Percentiles rank a stretch among this genome's conserved stretches.
Conservation (phyloP, 2,329 filamentous ascomycete species). For the Sodiomyces alkalinus region DNA sequence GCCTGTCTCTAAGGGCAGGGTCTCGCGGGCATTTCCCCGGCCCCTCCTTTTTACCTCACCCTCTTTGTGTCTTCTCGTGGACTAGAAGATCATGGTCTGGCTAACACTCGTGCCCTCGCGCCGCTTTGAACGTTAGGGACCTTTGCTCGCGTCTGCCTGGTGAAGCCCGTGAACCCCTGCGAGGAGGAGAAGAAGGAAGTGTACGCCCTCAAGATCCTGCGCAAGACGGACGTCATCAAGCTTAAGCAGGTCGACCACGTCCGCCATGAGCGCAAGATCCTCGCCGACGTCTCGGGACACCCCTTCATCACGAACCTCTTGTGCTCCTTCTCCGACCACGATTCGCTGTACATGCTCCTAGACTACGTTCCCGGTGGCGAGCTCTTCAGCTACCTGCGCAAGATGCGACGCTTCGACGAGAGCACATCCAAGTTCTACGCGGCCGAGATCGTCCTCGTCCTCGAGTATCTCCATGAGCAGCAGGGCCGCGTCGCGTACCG, state of each 20-base stretch:
- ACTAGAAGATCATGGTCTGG: too few species aligned
- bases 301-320: conserved; percentile 72
- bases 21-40: too few species aligned
- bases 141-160: conserved; percentile 71
- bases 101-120: too few species aligned
- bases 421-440: conserved; percentile 67
- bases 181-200: conserved; percentile 45
- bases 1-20: too few species aligned
- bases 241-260: conserved; percentile 82
- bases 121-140: conserved; percentile 53
- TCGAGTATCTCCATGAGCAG: conserved; percentile 67
- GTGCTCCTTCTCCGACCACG: conserved; percentile 64
- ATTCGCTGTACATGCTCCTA: conserved; percentile 70
- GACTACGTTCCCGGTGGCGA: conserved; percentile 75
- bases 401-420: conserved; percentile 67
- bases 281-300: conserved; percentile 62
- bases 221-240: conserved; percentile 59
- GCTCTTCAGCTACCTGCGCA: conserved; percentile 69
- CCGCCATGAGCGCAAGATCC: conserved; percentile 65
- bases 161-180: conserved; percentile 42
- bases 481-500: conserved; percentile 67
- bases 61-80: too few species aligned
- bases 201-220: conserved; percentile 70
- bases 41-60: too few species aligned
- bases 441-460: conserved; percentile 67